Evolutionary conservation across 1,284 basidiomycete genomes (phyloP).

Genomic region (Malassezia cuniculi): DNA sequence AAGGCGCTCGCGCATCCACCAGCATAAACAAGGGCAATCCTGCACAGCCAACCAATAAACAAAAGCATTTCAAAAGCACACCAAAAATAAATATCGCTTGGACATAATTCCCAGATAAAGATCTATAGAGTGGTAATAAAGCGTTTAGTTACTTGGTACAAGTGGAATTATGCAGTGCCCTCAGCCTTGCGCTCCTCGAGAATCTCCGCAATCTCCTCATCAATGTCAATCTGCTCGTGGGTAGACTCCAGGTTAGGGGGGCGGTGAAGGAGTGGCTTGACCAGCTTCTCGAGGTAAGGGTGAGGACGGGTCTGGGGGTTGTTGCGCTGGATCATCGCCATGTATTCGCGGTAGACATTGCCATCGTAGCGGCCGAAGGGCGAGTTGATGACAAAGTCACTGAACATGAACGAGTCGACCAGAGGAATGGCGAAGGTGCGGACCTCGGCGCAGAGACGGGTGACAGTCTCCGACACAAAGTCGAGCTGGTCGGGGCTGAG

Average conservation of each 20-base stretch:
- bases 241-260: conserved; percentile 45
- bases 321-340: conserved; percentile 33
- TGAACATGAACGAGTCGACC: conserved; percentile 51
- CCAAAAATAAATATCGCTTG: no score
- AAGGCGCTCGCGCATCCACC: no score
- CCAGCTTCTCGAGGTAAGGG: conserved; percentile 51
- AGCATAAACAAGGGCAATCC: no score
- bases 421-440: conserved; percentile 49
- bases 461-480: conserved; percentile 47
- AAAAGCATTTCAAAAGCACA: no score
- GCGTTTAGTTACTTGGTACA: no score
- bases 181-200: conserved; percentile 36
- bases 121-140: no score
- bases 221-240: conserved; percentile 47
- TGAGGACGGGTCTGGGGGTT: conserved; percentile 46
- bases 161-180: no score
- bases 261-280: conserved; percentile 51
- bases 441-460: conserved; percentile 49
- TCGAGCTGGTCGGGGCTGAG: conserved; percentile 48
- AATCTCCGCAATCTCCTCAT: conserved; percentile 48
- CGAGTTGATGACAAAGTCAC: conserved; percentile 53
- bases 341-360: conserved; percentile 41
- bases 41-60: no score
- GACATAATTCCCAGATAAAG: no score
- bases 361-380: conserved; percentile 48